Base-by-base conservation (phyloP, 768 basidiomycete genomes). In the Boletus sensibilis region DNA sequence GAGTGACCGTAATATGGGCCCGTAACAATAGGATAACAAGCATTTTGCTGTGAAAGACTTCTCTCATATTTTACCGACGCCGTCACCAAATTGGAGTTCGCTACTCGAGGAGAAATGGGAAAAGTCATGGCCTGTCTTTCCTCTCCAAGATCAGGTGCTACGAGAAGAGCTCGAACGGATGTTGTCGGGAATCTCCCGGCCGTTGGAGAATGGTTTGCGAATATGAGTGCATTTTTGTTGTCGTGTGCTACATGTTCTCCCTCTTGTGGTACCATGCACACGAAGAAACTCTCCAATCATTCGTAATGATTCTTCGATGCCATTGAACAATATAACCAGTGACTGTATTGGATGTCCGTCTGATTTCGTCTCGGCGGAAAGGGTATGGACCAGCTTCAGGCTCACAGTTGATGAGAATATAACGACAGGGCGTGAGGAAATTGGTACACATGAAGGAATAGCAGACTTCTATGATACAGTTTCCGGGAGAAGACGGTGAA, bases 11-110 rank as follows among this genome's bases (percentile, higher is more conserved):
- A 8, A 46, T 34, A 34, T 31, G 34, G 1, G 9, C 40, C 2
- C 12, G 14, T 23, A 40, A 20, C 23, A 21, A 45, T 43, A 77
- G 74, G 42, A 68, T 37, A 75, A 68, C 57, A 76, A 78, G 21
- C 72, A 79, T 52, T 64, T 79, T n/a, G 57, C 76, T 2, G 83
- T 92, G 18, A 88, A 88, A 64, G 93, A 95, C 61, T 95, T 95
- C 67, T 90, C 91, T 20, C 92, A 94, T 69, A 88, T 94, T 56
- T 77, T 85, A 33, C 65, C 80, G 5, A 84, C 87, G 1, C 84
- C 83, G 0, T 94, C 93, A 5, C 91, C 93, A 11, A 84, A 94
- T 70, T 94, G 90, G 86, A 59, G 59, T 18, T 29, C 2, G 9
- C 41, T 73, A 18, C 31, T 37, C 10, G 53, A 68, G 52, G 61